Evolutionary conservation across 805 yeast genomes (phyloP), one percentile per base, ranked within the genome.

Genomic region (Soucietia sequanensis): DNA sequence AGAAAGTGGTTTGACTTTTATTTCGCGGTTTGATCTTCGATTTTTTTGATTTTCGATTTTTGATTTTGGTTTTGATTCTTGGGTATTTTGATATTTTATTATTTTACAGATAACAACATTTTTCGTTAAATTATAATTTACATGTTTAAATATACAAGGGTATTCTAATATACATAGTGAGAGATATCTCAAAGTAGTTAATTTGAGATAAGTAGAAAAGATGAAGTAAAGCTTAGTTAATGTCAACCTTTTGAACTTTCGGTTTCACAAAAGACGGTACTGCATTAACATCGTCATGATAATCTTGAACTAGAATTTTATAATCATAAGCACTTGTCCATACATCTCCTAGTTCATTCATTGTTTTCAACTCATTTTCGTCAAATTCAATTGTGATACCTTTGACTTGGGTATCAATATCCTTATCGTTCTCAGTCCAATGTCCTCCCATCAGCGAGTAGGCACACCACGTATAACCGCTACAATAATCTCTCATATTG

Each of bases 381-480:
- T 49, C 33, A 35, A 48, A 60, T 10, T 49, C 44, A 5, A 63
- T 43, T 2, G 53, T n/a, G 4, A 19, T 21, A 1, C 69, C 69
- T 6, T 38, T 35, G 16, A 46, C 44, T 5, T 34, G 41, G 19
- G 40, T 42, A 4, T 44, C 24, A 3, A 34, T 14, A 2, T 20
- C 27, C 8, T 39, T 34, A 4, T 23, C 31, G 2, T 42, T 34
- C 16, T 41, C 34, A 4, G 41, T 38, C 27, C 35, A 35, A 2
- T 38, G 35, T 6, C 38, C 34, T 15, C 61, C 63, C 22, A 56
- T 54, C 21, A 49, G 44, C 15, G 56, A 50, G 33, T 56, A 56
- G 1, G 50, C 62, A 44, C 63, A 58, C 63, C 63, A 58, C 4
- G 61, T 55, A 30, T 58, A 58, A 4, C 63, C 61, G 32, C 47